These are phyloP conservation scores for Suillus alpinus DNA, from an alignment of 768 basidiomycete genomes.

Conservation along the genomic window DNA sequence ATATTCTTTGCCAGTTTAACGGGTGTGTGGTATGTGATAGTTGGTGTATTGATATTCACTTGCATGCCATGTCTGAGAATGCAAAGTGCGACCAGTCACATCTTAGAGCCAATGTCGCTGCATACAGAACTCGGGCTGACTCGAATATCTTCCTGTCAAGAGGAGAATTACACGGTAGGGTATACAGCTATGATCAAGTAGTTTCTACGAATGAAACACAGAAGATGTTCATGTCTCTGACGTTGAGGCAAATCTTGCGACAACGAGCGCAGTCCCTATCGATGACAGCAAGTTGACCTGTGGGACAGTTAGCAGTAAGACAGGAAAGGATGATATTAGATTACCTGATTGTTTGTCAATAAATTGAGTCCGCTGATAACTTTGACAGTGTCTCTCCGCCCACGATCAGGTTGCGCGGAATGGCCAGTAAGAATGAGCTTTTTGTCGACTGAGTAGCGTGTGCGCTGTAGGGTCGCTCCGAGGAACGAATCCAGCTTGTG, in stretches of 20 bases:
- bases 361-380: constrained; percentile 62
- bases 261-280: constrained; percentile 32
- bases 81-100: background rate
- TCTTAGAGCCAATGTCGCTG: background rate
- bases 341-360: constrained; percentile 82
- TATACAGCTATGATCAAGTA: background rate
- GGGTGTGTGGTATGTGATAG: background rate
- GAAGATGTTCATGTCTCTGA: background rate
- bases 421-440: constrained; percentile 66
- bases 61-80: background rate
- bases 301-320: background rate
- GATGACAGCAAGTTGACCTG: constrained; percentile 48
- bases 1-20: background rate
- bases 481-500: constrained; percentile 78
- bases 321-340: background rate
- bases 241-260: constrained; percentile 33
- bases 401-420: constrained; percentile 21
- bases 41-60: background rate
- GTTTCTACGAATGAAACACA: background rate
- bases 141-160: background rate
- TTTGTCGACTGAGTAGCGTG: constrained; percentile 62
- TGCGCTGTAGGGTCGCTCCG: constrained; percentile 84
- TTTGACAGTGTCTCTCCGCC: constrained; percentile 46
- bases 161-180: background rate
- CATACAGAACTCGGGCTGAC: background rate